These are phyloP conservation scores for Ocimum tenuiflorum DNA, from an alignment of 257 asterid species.

Conservation along the genomic window DNA sequence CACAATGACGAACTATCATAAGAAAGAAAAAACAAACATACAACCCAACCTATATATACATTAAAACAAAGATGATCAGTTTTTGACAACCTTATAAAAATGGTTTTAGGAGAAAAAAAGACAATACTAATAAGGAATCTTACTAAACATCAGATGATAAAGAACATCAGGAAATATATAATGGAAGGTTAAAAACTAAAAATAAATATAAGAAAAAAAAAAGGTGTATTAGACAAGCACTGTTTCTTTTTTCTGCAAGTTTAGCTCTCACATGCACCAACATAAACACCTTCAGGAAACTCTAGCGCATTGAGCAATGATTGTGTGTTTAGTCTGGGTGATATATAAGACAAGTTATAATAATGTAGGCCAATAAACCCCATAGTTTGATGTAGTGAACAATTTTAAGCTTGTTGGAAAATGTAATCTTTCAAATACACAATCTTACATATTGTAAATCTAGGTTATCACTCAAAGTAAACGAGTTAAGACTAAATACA, in stretches of 20 bases:
- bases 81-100: not conserved
- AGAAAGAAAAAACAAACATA: not conserved
- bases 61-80: not conserved
- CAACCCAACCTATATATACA: not conserved
- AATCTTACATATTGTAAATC: no score
- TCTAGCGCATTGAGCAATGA: no score
- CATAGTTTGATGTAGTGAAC: no score
- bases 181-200: not conserved
- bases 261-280: not conserved
- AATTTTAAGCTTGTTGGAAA: no score
- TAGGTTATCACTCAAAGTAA: no score
- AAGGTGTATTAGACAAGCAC: not conserved
- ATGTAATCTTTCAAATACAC: no score
- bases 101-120: no score
- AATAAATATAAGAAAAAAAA: not conserved
- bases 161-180: not conserved
- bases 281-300: not conserved
- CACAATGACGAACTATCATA: not conserved
- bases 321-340: no score
- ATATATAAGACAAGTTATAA: no score
- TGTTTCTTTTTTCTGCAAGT: not conserved
- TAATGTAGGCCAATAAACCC: no score
- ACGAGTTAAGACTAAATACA: not conserved
- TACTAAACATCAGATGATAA: not conserved
- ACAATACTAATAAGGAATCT: not conserved